Evolutionary conservation across 1,139 yeast species (phyloP).

Genomic region (Arxiozyma heterogenica): DNA sequence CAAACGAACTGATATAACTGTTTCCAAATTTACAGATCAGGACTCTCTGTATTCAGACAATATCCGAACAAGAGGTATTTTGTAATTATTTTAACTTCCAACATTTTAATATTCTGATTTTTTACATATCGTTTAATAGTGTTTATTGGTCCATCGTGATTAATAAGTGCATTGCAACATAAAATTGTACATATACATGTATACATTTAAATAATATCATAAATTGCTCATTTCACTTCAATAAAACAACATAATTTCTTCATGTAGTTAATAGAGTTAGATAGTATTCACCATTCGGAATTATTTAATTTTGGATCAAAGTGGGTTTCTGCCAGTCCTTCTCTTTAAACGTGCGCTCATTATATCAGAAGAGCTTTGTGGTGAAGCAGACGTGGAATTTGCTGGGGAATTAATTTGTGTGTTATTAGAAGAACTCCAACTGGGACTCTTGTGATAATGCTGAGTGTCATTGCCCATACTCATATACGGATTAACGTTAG

Average conservation of each 20-base stretch:
- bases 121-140: neutral
- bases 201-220: neutral
- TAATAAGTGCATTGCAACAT: neutral
- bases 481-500: neutral
- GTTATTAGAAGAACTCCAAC: constrained; percentile 4
- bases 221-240: neutral
- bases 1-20: neutral
- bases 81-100: neutral
- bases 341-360: constrained; percentile 21
- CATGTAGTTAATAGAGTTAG: neutral
- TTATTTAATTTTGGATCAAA: neutral
- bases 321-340: constrained; percentile 4
- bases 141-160: neutral
- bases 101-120: neutral
- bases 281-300: neutral
- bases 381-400: neutral
- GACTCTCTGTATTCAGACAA: neutral
- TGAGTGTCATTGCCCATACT: neutral
- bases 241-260: neutral
- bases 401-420: constrained; percentile 3
- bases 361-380: constrained; percentile 14
- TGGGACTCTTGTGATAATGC: constrained; percentile 4
- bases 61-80: neutral
- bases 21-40: neutral
- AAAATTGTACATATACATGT: neutral